Evolutionary conservation across 2,329 filamentous ascomycete genomes (phyloP).

Genomic region (Fusarium temperatum): DNA sequence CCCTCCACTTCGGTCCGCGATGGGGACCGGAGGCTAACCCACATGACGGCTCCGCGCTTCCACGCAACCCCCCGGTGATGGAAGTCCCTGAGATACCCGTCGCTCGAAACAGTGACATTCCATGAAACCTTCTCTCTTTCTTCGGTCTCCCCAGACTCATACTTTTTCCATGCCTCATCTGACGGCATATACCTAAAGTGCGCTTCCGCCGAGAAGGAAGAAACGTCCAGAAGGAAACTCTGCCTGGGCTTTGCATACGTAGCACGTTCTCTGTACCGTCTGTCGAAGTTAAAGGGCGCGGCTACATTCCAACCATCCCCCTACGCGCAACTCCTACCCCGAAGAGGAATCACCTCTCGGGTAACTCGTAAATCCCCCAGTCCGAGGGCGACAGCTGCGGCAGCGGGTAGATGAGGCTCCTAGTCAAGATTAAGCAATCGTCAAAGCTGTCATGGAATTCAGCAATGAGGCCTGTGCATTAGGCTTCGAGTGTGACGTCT

Average conservation of each 20-base stretch:
- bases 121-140: slow-evolving; percentile 7
- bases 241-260: background rate
- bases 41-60: background rate
- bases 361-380: background rate
- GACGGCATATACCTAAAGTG: background rate
- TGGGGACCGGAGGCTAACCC: background rate
- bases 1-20: background rate
- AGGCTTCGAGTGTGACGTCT: slow-evolving; percentile 5
- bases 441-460: slow-evolving; percentile 5
- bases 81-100: slow-evolving; percentile 5
- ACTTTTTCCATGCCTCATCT: background rate
- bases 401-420: slow-evolving; percentile 6
- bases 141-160: slow-evolving; percentile 9
- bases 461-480: background rate
- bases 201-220: slow-evolving; percentile 4
- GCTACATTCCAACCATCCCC: slow-evolving; percentile 20
- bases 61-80: background rate
- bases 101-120: background rate
- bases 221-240: slow-evolving; percentile 19
- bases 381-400: background rate
- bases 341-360: background rate
- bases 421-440: slow-evolving; percentile 9
- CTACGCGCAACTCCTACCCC: background rate
- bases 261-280: background rate
- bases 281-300: slow-evolving; percentile 5